These are phyloP conservation scores for Phaffomyces opuntiae DNA, from an alignment of 805 yeast genomes.

Conservation along the genomic window DNA sequence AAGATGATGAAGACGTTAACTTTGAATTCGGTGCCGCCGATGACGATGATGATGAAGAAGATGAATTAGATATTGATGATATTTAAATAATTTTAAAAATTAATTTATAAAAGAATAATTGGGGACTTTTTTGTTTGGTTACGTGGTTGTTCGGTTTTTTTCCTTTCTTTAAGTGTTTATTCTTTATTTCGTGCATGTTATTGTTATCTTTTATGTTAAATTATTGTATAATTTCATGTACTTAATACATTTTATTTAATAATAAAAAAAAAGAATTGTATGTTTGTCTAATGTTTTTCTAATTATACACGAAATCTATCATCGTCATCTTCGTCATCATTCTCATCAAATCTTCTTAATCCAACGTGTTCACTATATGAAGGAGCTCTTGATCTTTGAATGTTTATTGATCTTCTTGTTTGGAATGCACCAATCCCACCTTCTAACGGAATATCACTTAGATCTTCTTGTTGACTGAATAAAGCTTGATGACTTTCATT, in stretches of 20 bases:
- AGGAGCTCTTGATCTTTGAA: slow-evolving; percentile 34
- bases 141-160: too few species aligned
- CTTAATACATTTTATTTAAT: too few species aligned
- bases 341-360: slow-evolving; percentile 52
- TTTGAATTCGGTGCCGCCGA: slow-evolving; percentile 96
- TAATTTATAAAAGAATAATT: too few species aligned
- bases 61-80: slow-evolving; percentile 83
- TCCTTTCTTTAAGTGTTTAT: not conserved
- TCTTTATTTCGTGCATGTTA: not conserved
- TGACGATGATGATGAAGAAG: slow-evolving; percentile 68
- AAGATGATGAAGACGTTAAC: slow-evolving; percentile 95
- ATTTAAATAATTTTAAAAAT: slow-evolving; percentile 39
- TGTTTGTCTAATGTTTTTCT: not conserved
- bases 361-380: slow-evolving; percentile 39
- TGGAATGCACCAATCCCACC: slow-evolving; percentile 75
- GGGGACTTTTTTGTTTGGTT: too few species aligned
- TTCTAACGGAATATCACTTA: slow-evolving; percentile 73
- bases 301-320: slow-evolving; percentile 21
- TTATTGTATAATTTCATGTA: too few species aligned
- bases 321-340: slow-evolving; percentile 27
- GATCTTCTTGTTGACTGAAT: slow-evolving; percentile 42
- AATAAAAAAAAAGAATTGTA: too few species aligned
- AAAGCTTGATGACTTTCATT: slow-evolving; percentile 34
- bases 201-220: not conserved
- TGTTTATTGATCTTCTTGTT: slow-evolving; percentile 70